Percentiles rank a stretch among this genome's conserved stretches.
These are phyloP conservation scores for Magnaporthiopsis incrustans DNA, from an alignment of 2,329 filamentous ascomycete species.

Conservation along the genomic window DNA sequence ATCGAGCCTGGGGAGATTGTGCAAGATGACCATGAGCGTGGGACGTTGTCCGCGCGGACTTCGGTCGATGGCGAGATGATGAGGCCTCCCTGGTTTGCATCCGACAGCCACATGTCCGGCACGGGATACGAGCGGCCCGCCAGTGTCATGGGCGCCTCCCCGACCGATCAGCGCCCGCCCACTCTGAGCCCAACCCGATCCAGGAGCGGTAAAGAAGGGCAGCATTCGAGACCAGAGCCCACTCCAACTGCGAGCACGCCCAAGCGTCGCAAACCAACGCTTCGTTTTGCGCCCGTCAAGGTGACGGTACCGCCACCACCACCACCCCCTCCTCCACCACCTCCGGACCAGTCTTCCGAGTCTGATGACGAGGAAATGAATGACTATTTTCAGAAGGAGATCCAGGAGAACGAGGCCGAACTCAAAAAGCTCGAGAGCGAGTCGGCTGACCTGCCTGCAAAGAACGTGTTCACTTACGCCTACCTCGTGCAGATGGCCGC, in stretches of 20 bases:
- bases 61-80: slow-evolving; percentile 23
- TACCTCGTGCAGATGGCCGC: slow-evolving; percentile 39
- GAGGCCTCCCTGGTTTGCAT: slow-evolving; percentile 10
- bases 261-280: slow-evolving; percentile 12
- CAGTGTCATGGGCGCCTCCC: slow-evolving; percentile 1
- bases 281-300: slow-evolving; percentile 30
- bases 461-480: slow-evolving; percentile 37
- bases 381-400: slow-evolving; percentile 46
- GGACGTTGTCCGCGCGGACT: slow-evolving; percentile 26
- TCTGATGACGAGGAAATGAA: slow-evolving; percentile 52
- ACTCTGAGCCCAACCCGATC: slow-evolving; percentile 3
- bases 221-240: background rate
- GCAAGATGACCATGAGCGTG: slow-evolving; percentile 27
- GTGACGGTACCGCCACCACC: slow-evolving; percentile 15
- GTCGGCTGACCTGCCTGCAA: slow-evolving; percentile 28
- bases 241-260: slow-evolving; percentile 1
- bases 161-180: background rate
- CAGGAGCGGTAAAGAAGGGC: background rate
- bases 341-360: slow-evolving; percentile 40
- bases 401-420: slow-evolving; percentile 41
- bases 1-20: slow-evolving; percentile 37
- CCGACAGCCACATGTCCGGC: background rate
- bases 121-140: background rate
- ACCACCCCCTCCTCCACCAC: slow-evolving; percentile 17
- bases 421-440: slow-evolving; percentile 36